These are phyloP conservation scores for Kodamaea lidongshanica DNA, from an alignment of 805 yeast genomes.

Conservation along the genomic window DNA sequence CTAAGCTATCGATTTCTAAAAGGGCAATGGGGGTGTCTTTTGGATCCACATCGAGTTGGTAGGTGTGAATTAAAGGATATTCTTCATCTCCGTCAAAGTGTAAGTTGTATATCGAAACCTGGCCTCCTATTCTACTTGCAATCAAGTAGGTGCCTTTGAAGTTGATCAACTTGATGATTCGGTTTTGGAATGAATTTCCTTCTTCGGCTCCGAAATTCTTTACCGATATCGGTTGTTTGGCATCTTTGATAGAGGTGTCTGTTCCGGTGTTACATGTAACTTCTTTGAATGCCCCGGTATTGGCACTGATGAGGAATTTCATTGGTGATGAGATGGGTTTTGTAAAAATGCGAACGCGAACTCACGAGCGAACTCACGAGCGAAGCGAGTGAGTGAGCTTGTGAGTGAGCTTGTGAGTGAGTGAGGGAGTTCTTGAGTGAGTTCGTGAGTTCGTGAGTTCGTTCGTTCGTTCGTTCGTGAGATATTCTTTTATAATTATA, in stretches of 20 bases:
- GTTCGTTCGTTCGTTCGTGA: no score
- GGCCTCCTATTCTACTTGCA: slow-evolving; percentile 40
- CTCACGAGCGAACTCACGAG: no score
- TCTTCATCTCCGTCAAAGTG: slow-evolving; percentile 8
- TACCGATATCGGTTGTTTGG: slow-evolving; percentile 56
- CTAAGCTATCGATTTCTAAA: slow-evolving; percentile 20
- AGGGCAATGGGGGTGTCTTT: slow-evolving; percentile 31
- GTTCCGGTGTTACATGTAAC: slow-evolving; percentile 60
- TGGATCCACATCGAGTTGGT: slow-evolving; percentile 17
- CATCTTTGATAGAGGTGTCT: slow-evolving; percentile 70
- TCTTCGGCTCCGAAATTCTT: slow-evolving; percentile 33
- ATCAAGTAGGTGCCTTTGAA: slow-evolving; percentile 32
- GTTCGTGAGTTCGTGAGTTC: no score
- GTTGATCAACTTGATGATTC: slow-evolving; percentile 28
- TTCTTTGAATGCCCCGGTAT: slow-evolving; percentile 61
- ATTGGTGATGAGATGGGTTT: slow-evolving; percentile 23
- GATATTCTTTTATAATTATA: no score
- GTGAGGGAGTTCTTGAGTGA: no score
- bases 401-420: no score
- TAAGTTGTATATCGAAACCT: slow-evolving; percentile 34
- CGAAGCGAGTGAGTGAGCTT: no score
- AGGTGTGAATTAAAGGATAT: slow-evolving; percentile 30
- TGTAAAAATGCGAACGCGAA: no score
- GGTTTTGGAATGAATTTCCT: slow-evolving; percentile 13
- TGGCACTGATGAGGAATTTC: slow-evolving; percentile 62